Evolutionary conservation across 345 rosid genomes (phyloP), one percentile per base, ranked within the genome.

Genomic region (Rhizophora mangle): DNA sequence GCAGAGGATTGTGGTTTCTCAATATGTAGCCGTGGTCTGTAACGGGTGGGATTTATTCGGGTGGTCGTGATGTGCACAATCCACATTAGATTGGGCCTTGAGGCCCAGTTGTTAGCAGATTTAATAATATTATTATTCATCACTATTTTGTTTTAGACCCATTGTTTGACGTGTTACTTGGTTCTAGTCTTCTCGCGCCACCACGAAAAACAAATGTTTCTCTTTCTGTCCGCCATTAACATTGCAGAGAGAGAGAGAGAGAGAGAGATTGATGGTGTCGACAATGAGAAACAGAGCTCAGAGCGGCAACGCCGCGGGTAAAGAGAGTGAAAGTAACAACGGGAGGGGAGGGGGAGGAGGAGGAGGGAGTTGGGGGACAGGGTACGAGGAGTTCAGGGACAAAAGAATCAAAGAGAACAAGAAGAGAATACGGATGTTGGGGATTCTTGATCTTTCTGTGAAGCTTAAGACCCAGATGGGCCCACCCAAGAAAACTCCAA

Each of bases 401-500:
- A 64, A 64, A 36, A 79, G 81, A 47, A 79, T 79, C 43, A 76
- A 69, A 64, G 77, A 76, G 73, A 82, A 82, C 73, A 70, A 47
- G 6, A 79, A 79, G 58, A 76, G 76, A 60, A 63, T 82, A 82
- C 69, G 73, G 52, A 76, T 67, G 32, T 55, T 82, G 46, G 81
- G 82, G 8, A 36, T 79, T 64, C 16, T 72, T 0, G 59, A 72
- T 18, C 80, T 78, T 10, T 65, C 85, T 6, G 61, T 60, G 22
- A 61, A 79, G 69, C 72, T 82, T 61, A 78, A 72, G 13, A 6
- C 71, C 46, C 21, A 20, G 0, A 15, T 6, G 4, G 30, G 4
- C 47, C 15, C 64, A 3, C 22, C 20, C 19, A 69, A 60, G 30
- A 65, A 26, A 55, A 43, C 67, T 2, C 15, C n/a, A 32, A 27